phyloP scores from a whole-genome alignment of 2,329 filamentous ascomycete genomes.

The Cordyceps javanica region DNA sequence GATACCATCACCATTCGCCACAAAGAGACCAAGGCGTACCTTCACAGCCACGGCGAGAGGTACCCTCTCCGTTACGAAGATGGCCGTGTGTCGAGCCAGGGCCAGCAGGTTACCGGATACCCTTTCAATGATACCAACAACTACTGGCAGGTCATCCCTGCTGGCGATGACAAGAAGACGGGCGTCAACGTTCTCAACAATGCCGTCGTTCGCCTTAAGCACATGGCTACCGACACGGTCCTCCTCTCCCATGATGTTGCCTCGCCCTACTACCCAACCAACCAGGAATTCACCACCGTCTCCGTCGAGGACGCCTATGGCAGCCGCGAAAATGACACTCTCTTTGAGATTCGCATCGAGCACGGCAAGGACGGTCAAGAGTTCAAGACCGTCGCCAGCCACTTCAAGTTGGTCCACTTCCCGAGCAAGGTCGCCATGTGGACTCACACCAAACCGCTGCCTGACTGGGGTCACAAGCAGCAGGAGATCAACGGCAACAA shows the following conservation, averaged over 20 bases:
- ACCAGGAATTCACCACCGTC: conserved; percentile 95
- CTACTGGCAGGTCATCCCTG: conserved; percentile 87
- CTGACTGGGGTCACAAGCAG: conserved; percentile 95
- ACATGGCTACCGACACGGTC: conserved; percentile 77
- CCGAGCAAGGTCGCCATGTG: conserved; percentile 98
- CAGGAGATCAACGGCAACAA: conserved; percentile 99
- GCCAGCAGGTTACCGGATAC: conserved; percentile 96
- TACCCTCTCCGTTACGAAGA: conserved; percentile 97
- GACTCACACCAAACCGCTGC: conserved; percentile 92
- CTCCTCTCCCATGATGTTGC: conserved; percentile 95
- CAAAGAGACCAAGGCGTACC: conserved; percentile 95
- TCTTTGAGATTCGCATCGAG: conserved; percentile 91
- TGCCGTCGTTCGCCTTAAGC: conserved; percentile 79
- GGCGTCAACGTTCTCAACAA: conserved; percentile 71
- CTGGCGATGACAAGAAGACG: conserved; percentile 49
- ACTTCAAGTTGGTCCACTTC: conserved; percentile 94
- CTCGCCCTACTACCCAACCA: conserved; percentile 91
- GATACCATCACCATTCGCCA: conserved; percentile 83
- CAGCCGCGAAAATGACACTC: conserved; percentile 74
- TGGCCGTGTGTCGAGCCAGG: conserved; percentile 92
- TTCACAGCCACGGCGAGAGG: conserved; percentile 83
- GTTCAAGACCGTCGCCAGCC: conserved; percentile 83
- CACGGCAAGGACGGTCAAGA: conserved; percentile 73
- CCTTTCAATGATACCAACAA: conserved; percentile 99
- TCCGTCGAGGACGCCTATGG: conserved; percentile 64